Percentiles rank a stretch among this genome's conserved stretches.
phyloP scores from a whole-genome alignment of 352 stramenopile species.

The Phytophthora tentaculata region DNA sequence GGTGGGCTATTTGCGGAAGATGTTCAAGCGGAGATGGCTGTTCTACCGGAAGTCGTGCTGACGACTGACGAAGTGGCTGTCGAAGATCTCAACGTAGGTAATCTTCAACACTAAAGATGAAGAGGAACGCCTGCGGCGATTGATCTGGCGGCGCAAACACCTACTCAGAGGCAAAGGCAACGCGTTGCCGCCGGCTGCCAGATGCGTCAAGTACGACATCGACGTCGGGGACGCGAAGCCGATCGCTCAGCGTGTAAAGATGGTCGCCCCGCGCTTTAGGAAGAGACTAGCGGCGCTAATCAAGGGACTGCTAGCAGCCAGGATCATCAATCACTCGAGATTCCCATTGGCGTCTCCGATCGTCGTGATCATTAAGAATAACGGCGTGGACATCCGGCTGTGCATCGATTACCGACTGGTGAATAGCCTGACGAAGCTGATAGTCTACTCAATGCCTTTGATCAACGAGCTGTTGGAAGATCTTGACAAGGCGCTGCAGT shows the following conservation, averaged over 20 bases:
- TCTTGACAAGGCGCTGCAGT: neutral
- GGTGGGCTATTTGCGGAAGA: too few relatives aligned
- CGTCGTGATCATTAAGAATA: slow-evolving; percentile 5
- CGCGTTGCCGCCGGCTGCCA: neutral
- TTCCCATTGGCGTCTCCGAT: neutral
- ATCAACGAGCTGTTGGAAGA: neutral
- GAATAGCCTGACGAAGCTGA: neutral
- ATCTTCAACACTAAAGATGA: too few relatives aligned
- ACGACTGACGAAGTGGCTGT: too few relatives aligned
- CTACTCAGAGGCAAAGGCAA: neutral
- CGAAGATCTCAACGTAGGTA: too few relatives aligned
- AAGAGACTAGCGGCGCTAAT: slow-evolving; percentile 1
- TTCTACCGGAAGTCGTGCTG: too few relatives aligned
- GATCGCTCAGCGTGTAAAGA: slow-evolving; percentile 3
- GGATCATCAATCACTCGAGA: neutral
- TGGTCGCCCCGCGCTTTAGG: neutral
- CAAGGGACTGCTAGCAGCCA: neutral
- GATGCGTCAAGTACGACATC: neutral
- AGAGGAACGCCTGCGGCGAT: too few relatives aligned
- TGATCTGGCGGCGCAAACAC: too few relatives aligned
- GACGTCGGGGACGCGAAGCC: neutral
- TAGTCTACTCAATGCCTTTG: neutral
- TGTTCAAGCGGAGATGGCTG: too few relatives aligned
- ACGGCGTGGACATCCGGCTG: neutral
- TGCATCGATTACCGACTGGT: slow-evolving; percentile 2